Conservation (phyloP, 352 stramenopile genomes). For the Pythium myriotylum region DNA sequence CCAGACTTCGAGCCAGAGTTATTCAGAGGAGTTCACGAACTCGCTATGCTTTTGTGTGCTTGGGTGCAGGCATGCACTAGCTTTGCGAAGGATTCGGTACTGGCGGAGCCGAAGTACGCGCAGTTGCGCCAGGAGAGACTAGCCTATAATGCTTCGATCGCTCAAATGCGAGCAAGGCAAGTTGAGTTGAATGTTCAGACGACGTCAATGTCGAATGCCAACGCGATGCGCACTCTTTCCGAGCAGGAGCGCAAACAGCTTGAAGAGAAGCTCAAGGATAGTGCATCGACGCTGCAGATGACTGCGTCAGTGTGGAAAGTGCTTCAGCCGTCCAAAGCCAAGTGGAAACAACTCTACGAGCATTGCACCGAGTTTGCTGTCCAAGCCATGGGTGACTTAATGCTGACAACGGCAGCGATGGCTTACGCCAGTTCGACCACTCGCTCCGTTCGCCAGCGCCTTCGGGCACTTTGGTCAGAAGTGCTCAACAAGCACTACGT, state of each 20-base stretch:
- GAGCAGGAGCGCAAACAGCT: constrained; percentile 54
- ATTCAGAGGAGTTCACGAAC: constrained; percentile 49
- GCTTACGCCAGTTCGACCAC: constrained; percentile 47
- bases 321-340: constrained; percentile 41
- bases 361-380: constrained; percentile 42
- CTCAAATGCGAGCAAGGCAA: constrained; percentile 34
- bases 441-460: constrained; percentile 8
- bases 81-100: constrained; percentile 51
- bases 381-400: constrained; percentile 58
- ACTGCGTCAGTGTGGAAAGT: constrained; percentile 58
- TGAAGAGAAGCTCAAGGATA: constrained; percentile 56
- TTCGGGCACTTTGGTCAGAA: constrained; percentile 44
- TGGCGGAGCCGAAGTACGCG: constrained; percentile 56
- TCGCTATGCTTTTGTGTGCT: constrained; percentile 60
- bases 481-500: constrained; percentile 36
- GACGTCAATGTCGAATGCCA: constrained; percentile 37
- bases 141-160: constrained; percentile 40
- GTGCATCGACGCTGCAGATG: constrained; percentile 56
- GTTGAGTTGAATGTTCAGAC: constrained; percentile 45
- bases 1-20: constrained; percentile 64
- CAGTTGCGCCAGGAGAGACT: constrained; percentile 56
- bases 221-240: constrained; percentile 40
- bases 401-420: constrained; percentile 58
- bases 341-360: constrained; percentile 46
- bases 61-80: constrained; percentile 60